Evolutionary conservation across 2,329 filamentous ascomycete species (phyloP).

Genomic region (Colletotrichum sp.): DNA sequence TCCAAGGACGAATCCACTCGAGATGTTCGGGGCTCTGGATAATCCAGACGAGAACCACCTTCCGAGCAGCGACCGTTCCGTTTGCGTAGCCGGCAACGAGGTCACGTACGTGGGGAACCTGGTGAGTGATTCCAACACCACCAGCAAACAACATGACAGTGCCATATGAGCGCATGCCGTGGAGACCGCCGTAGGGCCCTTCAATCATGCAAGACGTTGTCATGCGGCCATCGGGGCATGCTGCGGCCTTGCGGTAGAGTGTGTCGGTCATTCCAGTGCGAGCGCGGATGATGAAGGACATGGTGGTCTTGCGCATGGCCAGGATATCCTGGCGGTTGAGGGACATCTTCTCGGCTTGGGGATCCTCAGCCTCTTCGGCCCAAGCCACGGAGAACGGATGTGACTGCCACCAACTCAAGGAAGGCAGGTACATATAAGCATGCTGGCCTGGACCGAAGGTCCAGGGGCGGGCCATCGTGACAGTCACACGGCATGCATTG

Average conservation of each 20-base stretch:
- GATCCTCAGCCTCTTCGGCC: slow-evolving; percentile 68
- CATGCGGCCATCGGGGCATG: slow-evolving; percentile 65
- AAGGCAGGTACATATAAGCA: slow-evolving; percentile 79
- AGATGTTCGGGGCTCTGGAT: slow-evolving; percentile 82
- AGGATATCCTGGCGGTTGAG: slow-evolving; percentile 64
- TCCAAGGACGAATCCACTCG: slow-evolving; percentile 85
- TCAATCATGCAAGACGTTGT: slow-evolving; percentile 72
- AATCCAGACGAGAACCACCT: slow-evolving; percentile 78
- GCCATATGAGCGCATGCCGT: slow-evolving; percentile 76
- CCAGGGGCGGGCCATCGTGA: slow-evolving; percentile 80
- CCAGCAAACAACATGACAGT: slow-evolving; percentile 81
- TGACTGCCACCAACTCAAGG: slow-evolving; percentile 74
- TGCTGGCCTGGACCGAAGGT: slow-evolving; percentile 77
- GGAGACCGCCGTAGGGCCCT: slow-evolving; percentile 78
- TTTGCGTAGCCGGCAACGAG: slow-evolving; percentile 72
- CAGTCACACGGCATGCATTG: slow-evolving; percentile 75
- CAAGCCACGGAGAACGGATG: slow-evolving; percentile 83
- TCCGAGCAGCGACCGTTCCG: slow-evolving; percentile 73
- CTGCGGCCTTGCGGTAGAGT: slow-evolving; percentile 71
- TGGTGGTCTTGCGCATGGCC: slow-evolving; percentile 64
- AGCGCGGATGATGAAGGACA: slow-evolving; percentile 76
- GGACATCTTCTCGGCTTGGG: slow-evolving; percentile 59
- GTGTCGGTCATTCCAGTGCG: slow-evolving; percentile 76
- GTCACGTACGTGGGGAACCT: slow-evolving; percentile 76
- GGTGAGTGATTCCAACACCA: slow-evolving; percentile 82